Evolutionary conservation across 1,139 yeast species (phyloP), one percentile per base, ranked within the genome.

Genomic region (Blastobotrys ciferrii): DNA sequence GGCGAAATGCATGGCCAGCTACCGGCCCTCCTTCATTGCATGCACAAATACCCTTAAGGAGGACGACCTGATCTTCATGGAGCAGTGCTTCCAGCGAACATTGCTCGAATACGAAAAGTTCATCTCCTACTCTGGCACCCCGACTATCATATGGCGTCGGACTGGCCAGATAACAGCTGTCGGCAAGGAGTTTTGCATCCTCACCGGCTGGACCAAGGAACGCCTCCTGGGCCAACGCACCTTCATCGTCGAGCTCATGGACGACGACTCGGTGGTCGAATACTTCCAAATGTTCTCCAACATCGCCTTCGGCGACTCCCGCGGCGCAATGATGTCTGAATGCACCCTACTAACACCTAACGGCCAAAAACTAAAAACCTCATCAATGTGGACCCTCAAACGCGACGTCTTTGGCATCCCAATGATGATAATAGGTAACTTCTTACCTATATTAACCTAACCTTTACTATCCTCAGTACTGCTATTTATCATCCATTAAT

Each of bases 141-240:
- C 98, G 0, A 89, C 97, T 0, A 80, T 91, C 23, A 92, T 89
- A 4, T 92, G 98, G 98, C 74, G 98, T 55, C 75, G 98, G 50
- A 89, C 96, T 1, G 96, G 97, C 7, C 96, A 91, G 64, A 87
- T 92, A 17, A 95, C 96, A 0, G 91, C 89, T 52, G 95, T 91
- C 2, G 95, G 96, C 9, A 87, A 85, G 58, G 98, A 92, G 66
- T 92, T 92, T 63, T 84, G 94, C 57, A 77, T 87, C 13, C 71
- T 92, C 19, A 88, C 97, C 0, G 98, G 97, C 1, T 89, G 98
- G 97, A 70, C 82, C 9, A 77, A 78, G 56, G 84, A 81, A 37
- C 84, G 83, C 52, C 67, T 91, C 28, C 68, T 89, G 46, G 56
- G 52, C 32, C 53, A 44, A 23, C 54, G 54, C n/a, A 51, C 55